These are phyloP conservation scores for Hypholoma fasciculare DNA, from an alignment of 768 basidiomycete genomes.

Conservation along the genomic window DNA sequence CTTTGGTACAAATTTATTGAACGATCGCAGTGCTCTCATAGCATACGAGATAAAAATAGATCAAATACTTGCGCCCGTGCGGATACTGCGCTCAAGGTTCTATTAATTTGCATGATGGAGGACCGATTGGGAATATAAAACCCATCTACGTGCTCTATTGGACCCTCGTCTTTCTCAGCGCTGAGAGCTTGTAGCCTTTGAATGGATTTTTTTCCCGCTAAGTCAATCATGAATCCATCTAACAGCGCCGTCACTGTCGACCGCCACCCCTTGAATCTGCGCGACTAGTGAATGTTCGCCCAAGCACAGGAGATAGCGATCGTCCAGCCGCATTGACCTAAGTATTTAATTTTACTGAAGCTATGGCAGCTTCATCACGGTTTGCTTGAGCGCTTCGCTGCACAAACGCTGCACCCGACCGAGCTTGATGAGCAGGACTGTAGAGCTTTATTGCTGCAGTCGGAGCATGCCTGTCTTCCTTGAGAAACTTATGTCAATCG, in stretches of 20 bases:
- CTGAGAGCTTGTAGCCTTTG: background rate
- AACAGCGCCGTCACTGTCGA: constrained; percentile 1
- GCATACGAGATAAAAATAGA: too few relatives aligned
- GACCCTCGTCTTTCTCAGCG: background rate
- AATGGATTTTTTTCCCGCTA: background rate
- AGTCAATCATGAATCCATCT: constrained; percentile 5
- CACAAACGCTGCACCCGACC: too few relatives aligned
- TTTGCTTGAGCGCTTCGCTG: too few relatives aligned
- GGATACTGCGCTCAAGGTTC: too few relatives aligned
- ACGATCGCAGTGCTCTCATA: too few relatives aligned
- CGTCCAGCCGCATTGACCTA: background rate
- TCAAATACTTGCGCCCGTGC: too few relatives aligned
- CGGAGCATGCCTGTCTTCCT: background rate
- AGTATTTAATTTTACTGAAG: too few relatives aligned
- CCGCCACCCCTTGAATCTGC: background rate
- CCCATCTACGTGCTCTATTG: background rate
- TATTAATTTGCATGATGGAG: too few relatives aligned
- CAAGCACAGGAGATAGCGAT: background rate
- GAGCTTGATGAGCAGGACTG: too few relatives aligned
- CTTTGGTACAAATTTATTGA: too few relatives aligned
- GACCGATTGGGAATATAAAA: background rate
- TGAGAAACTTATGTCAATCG: constrained; percentile 10
- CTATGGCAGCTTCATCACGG: too few relatives aligned
- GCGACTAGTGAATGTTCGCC: background rate
- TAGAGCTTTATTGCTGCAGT: background rate